Base-by-base conservation (phyloP, 164 flowering plant genomes). In the Macadamia tetraphylla region DNA sequence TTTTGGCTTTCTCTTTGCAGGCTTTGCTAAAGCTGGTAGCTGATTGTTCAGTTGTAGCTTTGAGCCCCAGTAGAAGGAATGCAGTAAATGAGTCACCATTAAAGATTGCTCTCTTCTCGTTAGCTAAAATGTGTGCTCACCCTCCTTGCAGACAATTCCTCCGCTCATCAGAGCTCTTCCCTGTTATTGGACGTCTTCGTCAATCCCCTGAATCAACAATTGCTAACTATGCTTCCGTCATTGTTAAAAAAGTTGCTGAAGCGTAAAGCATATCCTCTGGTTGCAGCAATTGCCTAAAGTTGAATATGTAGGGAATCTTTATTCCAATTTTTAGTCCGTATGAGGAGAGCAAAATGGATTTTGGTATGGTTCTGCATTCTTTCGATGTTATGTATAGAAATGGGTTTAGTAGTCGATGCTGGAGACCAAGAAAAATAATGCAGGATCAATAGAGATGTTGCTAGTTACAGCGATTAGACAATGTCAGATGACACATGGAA, bases 51-150 rank as follows among this genome's bases (percentile, higher is more conserved):
- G 72, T 68, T 9, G 80, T 79, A 29, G 98, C 97, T 51, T 74
- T 86, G 74, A 89, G 87, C 74, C 97, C 97, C 4, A 78, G 81
- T 49, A 83, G 85, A 78, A 86, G 67, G 70, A 98, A 91, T 70
- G 83, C 88, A 23, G 82, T 82, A 18, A 88, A 79, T 29, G 98
- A 95, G 71, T 95, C 99, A 8, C 97, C 99, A 30, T 69, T 95
- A 46, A 92, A 89, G 80, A 91, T 92, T 67, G 96, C 92, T 58
- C 83, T 95, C n/a, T 89, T 92, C 65, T 83, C 99, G 11, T 76
- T 95, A 72, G 96, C 86, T 44, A 95, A 91, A 81, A 95, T 92
- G 98, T 89, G 90, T 58, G 72, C 87, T 1, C 83, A 91, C 69
- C 72, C 73, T 1, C 89, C 80, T 15, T 95, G 99, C 75, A 78